Evolutionary conservation across 1,284 basidiomycete genomes (phyloP).

Genomic region (Malassezia arunalokei): DNA sequence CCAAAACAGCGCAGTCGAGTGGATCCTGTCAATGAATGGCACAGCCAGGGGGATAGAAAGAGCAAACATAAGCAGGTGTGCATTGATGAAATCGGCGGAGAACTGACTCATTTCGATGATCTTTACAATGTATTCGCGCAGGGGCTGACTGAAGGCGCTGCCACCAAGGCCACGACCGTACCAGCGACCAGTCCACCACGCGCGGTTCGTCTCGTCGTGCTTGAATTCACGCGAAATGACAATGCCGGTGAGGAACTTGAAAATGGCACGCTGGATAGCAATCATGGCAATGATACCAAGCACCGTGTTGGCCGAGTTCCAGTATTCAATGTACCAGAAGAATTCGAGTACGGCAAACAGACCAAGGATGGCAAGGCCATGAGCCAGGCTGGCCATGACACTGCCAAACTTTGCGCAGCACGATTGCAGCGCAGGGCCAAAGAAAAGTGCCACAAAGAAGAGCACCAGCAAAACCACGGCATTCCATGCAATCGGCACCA

Average conservation of each 20-base stretch:
- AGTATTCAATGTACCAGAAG: conserved; percentile 85
- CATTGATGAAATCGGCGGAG: conserved; percentile 40
- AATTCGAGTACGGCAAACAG: conserved; percentile 35
- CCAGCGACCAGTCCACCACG: conserved; percentile 46
- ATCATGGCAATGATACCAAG: conserved; percentile 47
- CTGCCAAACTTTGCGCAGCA: conserved; percentile 47
- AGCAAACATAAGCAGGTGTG: conserved; percentile 41
- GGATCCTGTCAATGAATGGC: conserved; percentile 36
- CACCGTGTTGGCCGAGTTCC: conserved; percentile 77
- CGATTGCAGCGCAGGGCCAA: conserved; percentile 78
- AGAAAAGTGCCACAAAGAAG: conserved; percentile 80
- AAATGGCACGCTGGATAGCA: conserved; percentile 44
- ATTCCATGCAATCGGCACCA: conserved; percentile 93
- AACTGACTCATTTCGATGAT: conserved; percentile 45
- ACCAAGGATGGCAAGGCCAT: conserved; percentile 40
- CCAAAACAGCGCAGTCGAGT: conserved; percentile 48
- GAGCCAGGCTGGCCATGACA: conserved; percentile 43
- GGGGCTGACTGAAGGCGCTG: conserved; percentile 44
- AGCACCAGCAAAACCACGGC: conserved; percentile 70
- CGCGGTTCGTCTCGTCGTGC: conserved; percentile 47
- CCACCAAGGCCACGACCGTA: conserved; percentile 45
- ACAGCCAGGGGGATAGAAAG: conserved; percentile 52
- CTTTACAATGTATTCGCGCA: conserved; percentile 45
- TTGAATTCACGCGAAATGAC: conserved; percentile 45
- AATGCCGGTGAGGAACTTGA: conserved; percentile 44